Percentiles rank a stretch among this genome's conserved stretches.
Conservation (phyloP, 495 filamentous ascomycete species). For the Cercophora samala region DNA sequence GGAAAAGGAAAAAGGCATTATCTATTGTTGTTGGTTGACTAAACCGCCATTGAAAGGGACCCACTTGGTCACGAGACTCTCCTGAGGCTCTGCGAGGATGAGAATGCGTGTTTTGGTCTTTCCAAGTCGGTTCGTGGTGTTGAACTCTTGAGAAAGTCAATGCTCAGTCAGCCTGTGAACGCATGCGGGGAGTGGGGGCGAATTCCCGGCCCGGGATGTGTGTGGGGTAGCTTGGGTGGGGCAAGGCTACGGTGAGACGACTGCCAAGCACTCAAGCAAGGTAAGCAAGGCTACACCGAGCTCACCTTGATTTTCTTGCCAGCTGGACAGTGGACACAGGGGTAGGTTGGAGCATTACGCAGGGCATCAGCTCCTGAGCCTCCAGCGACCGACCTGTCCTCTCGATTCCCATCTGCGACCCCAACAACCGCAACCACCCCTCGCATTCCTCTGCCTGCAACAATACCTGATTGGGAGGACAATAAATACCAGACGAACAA, state of each 20-base stretch:
- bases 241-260: background rate
- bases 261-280: constrained; percentile 14
- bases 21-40: constrained; percentile 5
- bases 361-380: constrained; percentile 7
- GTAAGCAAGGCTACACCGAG: constrained; percentile 13
- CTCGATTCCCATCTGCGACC: constrained; percentile 4
- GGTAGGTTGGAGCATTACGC: constrained; percentile 5
- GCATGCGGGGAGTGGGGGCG: background rate
- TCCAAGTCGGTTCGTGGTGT: background rate
- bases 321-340: constrained; percentile 31
- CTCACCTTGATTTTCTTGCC: constrained; percentile 33
- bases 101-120: background rate
- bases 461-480: background rate
- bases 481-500: constrained; percentile 6
- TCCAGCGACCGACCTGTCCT: constrained; percentile 2
- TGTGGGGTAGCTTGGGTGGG: background rate
- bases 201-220: background rate
- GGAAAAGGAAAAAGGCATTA: constrained; percentile 12
- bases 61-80: background rate
- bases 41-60: background rate
- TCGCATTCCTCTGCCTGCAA: background rate
- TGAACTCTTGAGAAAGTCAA: background rate
- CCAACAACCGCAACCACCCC: constrained; percentile 1
- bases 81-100: background rate
- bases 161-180: background rate